Conservation (phyloP, 2,329 filamentous ascomycete genomes). For the Akanthomyces muscarius region DNA sequence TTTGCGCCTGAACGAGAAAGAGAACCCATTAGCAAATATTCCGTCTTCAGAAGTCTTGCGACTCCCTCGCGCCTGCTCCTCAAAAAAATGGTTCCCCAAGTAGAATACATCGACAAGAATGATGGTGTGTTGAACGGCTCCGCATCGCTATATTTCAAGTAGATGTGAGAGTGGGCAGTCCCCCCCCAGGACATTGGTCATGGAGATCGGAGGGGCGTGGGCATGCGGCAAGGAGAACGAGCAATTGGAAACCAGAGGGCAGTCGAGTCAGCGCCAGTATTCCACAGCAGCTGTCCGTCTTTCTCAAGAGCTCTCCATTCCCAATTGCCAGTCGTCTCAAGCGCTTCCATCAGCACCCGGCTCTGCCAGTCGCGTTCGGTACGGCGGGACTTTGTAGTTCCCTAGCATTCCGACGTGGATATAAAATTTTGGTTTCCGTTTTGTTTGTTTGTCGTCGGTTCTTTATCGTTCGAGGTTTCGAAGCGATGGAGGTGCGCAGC, state of each 20-base stretch:
- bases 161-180: not conserved
- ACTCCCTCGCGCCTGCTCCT: slow-evolving; percentile 69
- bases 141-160: slow-evolving; percentile 9
- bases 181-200: slow-evolving; percentile 15
- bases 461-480: not conserved
- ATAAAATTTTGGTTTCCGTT: not conserved
- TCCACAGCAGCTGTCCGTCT: slow-evolving; percentile 1
- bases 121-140: not conserved
- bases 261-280: not conserved
- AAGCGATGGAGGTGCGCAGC: slow-evolving; percentile 9
- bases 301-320: not conserved
- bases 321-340: not conserved
- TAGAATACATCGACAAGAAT: not conserved
- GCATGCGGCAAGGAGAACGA: not conserved
- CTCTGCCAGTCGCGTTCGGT: slow-evolving; percentile 15
- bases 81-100: slow-evolving; percentile 14
- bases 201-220: slow-evolving; percentile 13
- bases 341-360: not conserved
- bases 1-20: slow-evolving; percentile 62
- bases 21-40: slow-evolving; percentile 65
- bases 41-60: slow-evolving; percentile 70
- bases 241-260: no score
- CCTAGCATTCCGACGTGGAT: not conserved
- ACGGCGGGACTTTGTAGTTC: not conserved
- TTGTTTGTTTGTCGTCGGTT: slow-evolving; percentile 1